A percentile compares a stretch with the other conserved stretches of the same genome.
These are phyloP conservation scores for Punctularia strigosozonata DNA, from an alignment of 768 basidiomycete genomes.

Conservation along the genomic window DNA sequence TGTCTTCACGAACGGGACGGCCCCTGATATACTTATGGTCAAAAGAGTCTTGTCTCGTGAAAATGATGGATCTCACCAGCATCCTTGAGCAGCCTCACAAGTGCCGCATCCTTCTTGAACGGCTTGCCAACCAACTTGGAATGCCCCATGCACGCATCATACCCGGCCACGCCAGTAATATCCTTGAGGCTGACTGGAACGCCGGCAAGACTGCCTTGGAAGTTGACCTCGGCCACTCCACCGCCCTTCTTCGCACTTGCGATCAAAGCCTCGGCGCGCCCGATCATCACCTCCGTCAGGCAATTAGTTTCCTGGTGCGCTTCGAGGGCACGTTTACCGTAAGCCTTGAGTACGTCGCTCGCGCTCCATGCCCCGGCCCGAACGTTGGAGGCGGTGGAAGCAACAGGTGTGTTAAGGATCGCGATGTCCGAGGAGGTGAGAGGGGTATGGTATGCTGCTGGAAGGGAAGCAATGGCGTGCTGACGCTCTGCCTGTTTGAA, in stretches of 20 bases:
- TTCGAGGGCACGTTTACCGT: conserved; percentile 26
- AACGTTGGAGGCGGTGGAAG: conserved; percentile 23
- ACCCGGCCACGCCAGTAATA: conserved; percentile 29
- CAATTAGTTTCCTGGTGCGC: conserved; percentile 38
- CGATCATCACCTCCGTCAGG: conserved; percentile 32
- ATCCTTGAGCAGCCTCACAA: conserved; percentile 26
- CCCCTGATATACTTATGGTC: no score
- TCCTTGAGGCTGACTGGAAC: conserved; percentile 41
- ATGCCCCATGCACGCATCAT: conserved; percentile 34
- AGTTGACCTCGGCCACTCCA: conserved; percentile 3
- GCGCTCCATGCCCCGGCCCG: conserved; percentile 16
- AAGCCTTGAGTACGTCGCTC: conserved; percentile 23
- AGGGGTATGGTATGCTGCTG: background rate
- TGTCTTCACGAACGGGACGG: conserved; percentile 20
- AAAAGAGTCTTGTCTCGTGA: no score
- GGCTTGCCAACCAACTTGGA: conserved; percentile 25
- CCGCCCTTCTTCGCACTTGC: no score
- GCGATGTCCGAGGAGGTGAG: conserved; percentile 14
- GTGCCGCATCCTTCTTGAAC: conserved; percentile 21
- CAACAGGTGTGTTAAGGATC: conserved; percentile 24
- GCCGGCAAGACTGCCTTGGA: conserved; percentile 25
- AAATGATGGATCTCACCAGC: conserved; percentile 31
- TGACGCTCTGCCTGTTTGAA: background rate
- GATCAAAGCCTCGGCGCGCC: conserved; percentile 15
- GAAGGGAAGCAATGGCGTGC: background rate